phyloP scores from a whole-genome alignment of 768 basidiomycete species.

The Boletus eberwhitei region DNA sequence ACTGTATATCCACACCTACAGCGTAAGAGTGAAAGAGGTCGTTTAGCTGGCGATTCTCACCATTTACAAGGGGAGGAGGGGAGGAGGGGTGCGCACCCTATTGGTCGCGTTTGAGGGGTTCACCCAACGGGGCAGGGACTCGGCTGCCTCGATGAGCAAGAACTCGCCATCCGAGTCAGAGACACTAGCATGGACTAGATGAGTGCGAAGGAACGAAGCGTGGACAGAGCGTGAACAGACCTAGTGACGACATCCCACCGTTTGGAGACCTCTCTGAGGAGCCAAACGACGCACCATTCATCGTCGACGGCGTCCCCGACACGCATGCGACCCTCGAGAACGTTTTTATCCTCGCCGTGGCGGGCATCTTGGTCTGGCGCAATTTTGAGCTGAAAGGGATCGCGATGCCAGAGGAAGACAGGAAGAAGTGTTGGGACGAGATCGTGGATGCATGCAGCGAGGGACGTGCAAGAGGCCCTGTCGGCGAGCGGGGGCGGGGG shows the following conservation, averaged over 20 bases:
- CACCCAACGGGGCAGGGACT: slow-evolving; percentile 85
- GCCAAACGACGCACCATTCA: slow-evolving; percentile 94
- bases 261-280: slow-evolving; percentile 71
- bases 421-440: slow-evolving; percentile 54
- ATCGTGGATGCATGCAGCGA: slow-evolving; percentile 64
- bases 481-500: slow-evolving; percentile 53
- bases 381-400: slow-evolving; percentile 76
- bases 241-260: slow-evolving; percentile 81
- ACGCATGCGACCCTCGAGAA: slow-evolving; percentile 80
- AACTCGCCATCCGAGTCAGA: slow-evolving; percentile 96
- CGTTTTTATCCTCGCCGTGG: slow-evolving; percentile 38
- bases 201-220: not conserved
- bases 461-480: slow-evolving; percentile 55
- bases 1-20: slow-evolving; percentile 86
- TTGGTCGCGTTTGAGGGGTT: slow-evolving; percentile 89
- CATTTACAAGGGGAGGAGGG: slow-evolving; percentile 22
- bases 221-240: slow-evolving; percentile 40
- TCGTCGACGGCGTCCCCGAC: slow-evolving; percentile 98
- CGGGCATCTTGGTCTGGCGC: slow-evolving; percentile 42
- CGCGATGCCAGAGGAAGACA: slow-evolving; percentile 79
- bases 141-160: slow-evolving; percentile 93
- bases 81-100: slow-evolving; percentile 74
- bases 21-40: slow-evolving; percentile 28
- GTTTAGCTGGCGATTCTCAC: slow-evolving; percentile 34
- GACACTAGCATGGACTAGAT: slow-evolving; percentile 30